A percentile compares a stretch with the other conserved stretches of the same genome.
Conservation (phyloP, 148 eudicot genomes). For the Camellia sinensis region DNA sequence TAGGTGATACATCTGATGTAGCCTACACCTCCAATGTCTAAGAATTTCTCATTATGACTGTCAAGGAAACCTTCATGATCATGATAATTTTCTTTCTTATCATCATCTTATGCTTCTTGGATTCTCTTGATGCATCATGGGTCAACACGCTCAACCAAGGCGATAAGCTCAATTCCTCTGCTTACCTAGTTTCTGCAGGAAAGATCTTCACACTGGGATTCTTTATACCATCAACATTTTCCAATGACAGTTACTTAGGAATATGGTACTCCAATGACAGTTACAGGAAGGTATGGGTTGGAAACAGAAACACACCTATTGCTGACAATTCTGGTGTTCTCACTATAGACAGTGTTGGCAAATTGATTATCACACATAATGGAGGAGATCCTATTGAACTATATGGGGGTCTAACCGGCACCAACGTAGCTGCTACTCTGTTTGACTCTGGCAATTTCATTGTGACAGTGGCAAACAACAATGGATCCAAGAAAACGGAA, state of each 20-base stretch:
- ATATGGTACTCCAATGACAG: background rate
- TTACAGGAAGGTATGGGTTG: background rate
- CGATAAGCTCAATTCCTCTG: too few relatives aligned
- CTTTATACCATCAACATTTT: too few relatives aligned
- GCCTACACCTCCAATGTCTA: too few relatives aligned
- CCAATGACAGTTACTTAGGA: background rate
- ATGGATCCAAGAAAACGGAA: background rate
- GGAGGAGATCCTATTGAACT: background rate
- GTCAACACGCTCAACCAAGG: too few relatives aligned
- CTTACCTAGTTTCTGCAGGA: too few relatives aligned
- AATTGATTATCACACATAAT: background rate
- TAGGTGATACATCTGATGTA: too few relatives aligned
- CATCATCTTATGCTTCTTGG: too few relatives aligned
- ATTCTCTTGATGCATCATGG: too few relatives aligned
- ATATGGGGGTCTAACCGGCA: background rate
- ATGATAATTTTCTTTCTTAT: too few relatives aligned
- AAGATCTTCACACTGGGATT: too few relatives aligned
- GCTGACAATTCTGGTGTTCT: background rate
- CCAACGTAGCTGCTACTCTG: background rate
- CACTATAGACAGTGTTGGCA: background rate
- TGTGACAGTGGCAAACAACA: background rate
- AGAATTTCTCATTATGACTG: too few relatives aligned
- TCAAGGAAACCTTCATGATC: too few relatives aligned
- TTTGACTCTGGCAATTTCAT: background rate
- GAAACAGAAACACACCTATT: constrained; percentile 4